Conservation (phyloP, 2,329 filamentous ascomycete genomes). For the Trichophyton schoenleinii region DNA sequence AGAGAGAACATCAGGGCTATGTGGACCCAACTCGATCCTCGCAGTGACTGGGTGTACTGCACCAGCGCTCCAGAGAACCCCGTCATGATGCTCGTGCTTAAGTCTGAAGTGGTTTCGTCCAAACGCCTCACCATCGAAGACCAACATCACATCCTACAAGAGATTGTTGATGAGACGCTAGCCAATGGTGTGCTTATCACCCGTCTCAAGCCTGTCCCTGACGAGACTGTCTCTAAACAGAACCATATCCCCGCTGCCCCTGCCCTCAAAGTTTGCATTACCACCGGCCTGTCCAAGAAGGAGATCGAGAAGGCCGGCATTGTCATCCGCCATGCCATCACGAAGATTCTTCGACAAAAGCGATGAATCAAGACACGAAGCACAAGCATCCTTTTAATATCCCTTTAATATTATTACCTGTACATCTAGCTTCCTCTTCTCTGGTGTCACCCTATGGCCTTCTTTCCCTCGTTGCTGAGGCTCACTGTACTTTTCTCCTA, state of each 20-base stretch:
- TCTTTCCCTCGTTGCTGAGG: neutral
- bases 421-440: neutral
- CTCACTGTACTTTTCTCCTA: neutral
- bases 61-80: slow-evolving; percentile 76
- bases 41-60: slow-evolving; percentile 84
- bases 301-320: slow-evolving; percentile 90
- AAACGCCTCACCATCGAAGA: slow-evolving; percentile 59
- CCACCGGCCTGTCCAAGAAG: slow-evolving; percentile 76
- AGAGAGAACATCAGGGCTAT: slow-evolving; percentile 79
- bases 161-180: slow-evolving; percentile 87
- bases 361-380: slow-evolving; percentile 4
- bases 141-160: slow-evolving; percentile 73
- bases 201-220: slow-evolving; percentile 65
- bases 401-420: neutral
- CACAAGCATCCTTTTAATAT: neutral
- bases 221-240: slow-evolving; percentile 54
- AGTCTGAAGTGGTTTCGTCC: slow-evolving; percentile 64
- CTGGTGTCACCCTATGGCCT: neutral
- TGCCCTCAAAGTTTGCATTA: slow-evolving; percentile 83
- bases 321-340: slow-evolving; percentile 80
- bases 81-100: slow-evolving; percentile 69
- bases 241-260: slow-evolving; percentile 59
- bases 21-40: slow-evolving; percentile 75
- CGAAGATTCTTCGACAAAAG: slow-evolving; percentile 64
- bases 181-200: slow-evolving; percentile 84